These are phyloP conservation scores for Mucor velutinosus DNA, from an alignment of 371 early-diverging fungal species.

Conservation along the genomic window DNA sequence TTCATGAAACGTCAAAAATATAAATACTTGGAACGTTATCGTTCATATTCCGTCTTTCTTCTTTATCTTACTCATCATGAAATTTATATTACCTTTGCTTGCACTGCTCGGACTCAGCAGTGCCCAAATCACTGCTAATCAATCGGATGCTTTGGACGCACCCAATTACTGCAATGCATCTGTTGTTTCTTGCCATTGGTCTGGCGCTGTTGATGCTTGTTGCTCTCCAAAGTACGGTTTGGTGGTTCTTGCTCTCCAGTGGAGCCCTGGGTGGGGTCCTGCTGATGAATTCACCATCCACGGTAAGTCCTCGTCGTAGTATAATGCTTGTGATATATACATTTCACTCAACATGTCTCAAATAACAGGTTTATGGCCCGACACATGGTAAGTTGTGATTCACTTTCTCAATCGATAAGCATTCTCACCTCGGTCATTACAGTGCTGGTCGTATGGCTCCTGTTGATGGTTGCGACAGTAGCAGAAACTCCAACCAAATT, in stretches of 20 bases:
- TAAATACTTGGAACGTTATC: neutral
- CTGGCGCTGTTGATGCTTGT: slow-evolving; percentile 53
- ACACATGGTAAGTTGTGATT: slow-evolving; percentile 51
- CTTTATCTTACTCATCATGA: neutral
- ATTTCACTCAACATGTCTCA: neutral
- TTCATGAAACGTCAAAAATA: neutral
- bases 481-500: slow-evolving; percentile 56
- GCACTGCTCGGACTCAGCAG: neutral
- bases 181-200: slow-evolving; percentile 46
- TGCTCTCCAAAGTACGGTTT: slow-evolving; percentile 73
- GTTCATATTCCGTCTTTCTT: neutral
- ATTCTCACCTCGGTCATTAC: neutral
- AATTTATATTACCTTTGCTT: slow-evolving; percentile 3
- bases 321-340: too few relatives aligned
- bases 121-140: slow-evolving; percentile 4
- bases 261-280: slow-evolving; percentile 49
- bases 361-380: slow-evolving; percentile 45
- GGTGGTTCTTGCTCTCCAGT: slow-evolving; percentile 61
- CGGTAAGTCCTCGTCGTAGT: slow-evolving; percentile 38
- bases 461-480: slow-evolving; percentile 65
- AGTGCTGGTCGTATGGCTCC: slow-evolving; percentile 60
- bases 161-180: slow-evolving; percentile 4
- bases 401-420: neutral
- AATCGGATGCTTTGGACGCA: neutral
- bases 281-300: slow-evolving; percentile 55